Base-by-base conservation (phyloP, 1,139 yeast genomes). In the Geotrichum aggregatum region DNA sequence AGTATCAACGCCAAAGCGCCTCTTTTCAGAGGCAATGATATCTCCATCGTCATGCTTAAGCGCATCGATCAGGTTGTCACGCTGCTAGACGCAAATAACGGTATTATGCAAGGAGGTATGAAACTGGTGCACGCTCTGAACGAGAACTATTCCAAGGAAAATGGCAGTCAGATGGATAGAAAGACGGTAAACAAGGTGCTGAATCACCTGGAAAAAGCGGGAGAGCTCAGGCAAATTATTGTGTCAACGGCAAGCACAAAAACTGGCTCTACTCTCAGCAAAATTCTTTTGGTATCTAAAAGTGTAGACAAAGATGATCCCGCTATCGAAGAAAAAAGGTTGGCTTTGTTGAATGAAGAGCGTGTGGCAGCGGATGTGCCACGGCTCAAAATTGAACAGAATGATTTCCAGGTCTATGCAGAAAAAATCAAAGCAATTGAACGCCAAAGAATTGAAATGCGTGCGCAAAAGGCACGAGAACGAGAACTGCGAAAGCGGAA, bases 21-120 rank as follows among this genome's bases (percentile, higher is more conserved):
- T n/a, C n/a, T n/a, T n/a, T 24, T 8, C 28, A 24, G 8, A 8
- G 28, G 8, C 28, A 24, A 24, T 24, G 28, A 24, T 8, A 46
- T 50, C 21, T 50, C 54, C 6, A 22, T 50, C 41, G 42, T 46
- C 11, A 46, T 50, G 49, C 31, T 46, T 28, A 71, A 68, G 47
- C 63, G 74, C 16, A 63, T 65, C 14, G 57, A 61, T 2, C 65
- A 65, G 6, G 56, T 71, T 1, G 34, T 71, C 33, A 54, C 63
- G n/a, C 49, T 70, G 11, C 51, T 72, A 16, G 56, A 61, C 5
- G 66, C 66, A 2, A 57, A 62, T 44, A 61, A 62, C 45, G 76
- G 76, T 6, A 66, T 68, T 2, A 55, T 65, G 33, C 68, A 64
- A 30, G 65, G 67, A 3, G 70, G 68, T 1, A 42, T 50, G 2